These are phyloP conservation scores for Dalbergia cultrata DNA, from an alignment of 306 rosid genomes.

Conservation along the genomic window DNA sequence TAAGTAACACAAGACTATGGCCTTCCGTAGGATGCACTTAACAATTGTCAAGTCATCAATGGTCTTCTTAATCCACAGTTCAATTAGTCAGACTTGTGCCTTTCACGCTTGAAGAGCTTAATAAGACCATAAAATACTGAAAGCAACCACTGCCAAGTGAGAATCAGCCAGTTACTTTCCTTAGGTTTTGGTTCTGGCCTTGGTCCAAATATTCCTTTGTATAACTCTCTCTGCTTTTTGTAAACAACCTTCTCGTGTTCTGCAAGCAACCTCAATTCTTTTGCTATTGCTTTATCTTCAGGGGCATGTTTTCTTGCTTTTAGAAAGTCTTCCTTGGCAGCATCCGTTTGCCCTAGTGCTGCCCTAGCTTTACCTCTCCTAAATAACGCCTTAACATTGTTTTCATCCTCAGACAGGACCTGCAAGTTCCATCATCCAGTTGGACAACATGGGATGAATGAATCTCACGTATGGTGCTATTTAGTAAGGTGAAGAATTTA, in stretches of 20 bases:
- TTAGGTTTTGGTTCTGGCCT: slow-evolving; percentile 73
- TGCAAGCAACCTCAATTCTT: slow-evolving; percentile 77
- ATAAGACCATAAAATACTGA: slow-evolving; percentile 62
- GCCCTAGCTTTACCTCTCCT: slow-evolving; percentile 93
- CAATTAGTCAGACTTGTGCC: slow-evolving; percentile 64
- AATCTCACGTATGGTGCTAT: slow-evolving; percentile 13
- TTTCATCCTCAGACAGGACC: slow-evolving; percentile 92
- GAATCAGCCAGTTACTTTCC: slow-evolving; percentile 56
- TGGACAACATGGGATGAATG: background rate
- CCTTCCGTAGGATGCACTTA: slow-evolving; percentile 13
- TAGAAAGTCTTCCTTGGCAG: slow-evolving; percentile 81
- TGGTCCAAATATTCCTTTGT: slow-evolving; percentile 92
- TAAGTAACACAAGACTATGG: background rate
- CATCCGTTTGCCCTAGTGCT: slow-evolving; percentile 90
- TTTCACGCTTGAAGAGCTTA: slow-evolving; percentile 60
- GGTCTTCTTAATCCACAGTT: slow-evolving; percentile 28
- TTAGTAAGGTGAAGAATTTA: background rate
- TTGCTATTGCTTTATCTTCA: slow-evolving; percentile 80
- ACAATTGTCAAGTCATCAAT: slow-evolving; percentile 15
- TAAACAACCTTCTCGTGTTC: slow-evolving; percentile 86
- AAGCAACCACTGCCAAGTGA: slow-evolving; percentile 77
- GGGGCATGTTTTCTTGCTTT: slow-evolving; percentile 76
- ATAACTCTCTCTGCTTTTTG: slow-evolving; percentile 93
- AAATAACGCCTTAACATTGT: slow-evolving; percentile 83
- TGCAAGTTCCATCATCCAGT: slow-evolving; percentile 46